These are phyloP conservation scores for Penicillium herquei DNA, from an alignment of 495 filamentous ascomycete species.

Conservation along the genomic window DNA sequence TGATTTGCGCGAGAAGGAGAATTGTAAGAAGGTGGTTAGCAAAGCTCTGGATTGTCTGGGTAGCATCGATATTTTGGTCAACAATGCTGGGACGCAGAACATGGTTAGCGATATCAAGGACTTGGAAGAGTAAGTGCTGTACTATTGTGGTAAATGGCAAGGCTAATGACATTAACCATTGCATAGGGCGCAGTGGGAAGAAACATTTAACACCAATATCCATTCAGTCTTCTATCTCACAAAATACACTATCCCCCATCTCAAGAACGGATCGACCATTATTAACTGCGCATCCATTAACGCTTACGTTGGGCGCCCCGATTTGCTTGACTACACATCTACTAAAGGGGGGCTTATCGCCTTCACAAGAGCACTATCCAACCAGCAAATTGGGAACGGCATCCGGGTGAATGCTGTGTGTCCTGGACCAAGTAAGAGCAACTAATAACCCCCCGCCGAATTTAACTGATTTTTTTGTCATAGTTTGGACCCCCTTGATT, in stretches of 20 bases:
- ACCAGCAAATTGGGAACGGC: constrained; percentile 54
- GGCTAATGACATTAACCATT: constrained; percentile 43
- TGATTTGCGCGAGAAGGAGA: constrained; percentile 60
- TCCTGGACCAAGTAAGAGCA: constrained; percentile 41
- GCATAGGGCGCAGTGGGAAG: constrained; percentile 41
- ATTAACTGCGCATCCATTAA: constrained; percentile 43
- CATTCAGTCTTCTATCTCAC: constrained; percentile 52
- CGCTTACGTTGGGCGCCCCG: constrained; percentile 47
- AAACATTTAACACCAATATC: constrained; percentile 58
- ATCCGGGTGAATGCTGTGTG: constrained; percentile 61
- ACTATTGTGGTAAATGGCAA: constrained; percentile 5
- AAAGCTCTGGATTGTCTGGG: constrained; percentile 62
- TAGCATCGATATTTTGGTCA: constrained; percentile 73
- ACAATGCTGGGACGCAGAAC: constrained; percentile 78
- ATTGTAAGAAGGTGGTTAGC: constrained; percentile 70
- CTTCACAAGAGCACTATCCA: constrained; percentile 57
- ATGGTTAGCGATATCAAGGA: constrained; percentile 71
- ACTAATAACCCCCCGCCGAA: too few species aligned
- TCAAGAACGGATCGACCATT: constrained; percentile 39
- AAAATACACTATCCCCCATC: constrained; percentile 4
- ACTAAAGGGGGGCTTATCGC: constrained; percentile 62
- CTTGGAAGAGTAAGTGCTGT: constrained; percentile 59
- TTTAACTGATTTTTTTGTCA: too few species aligned
- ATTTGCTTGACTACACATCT: constrained; percentile 58
- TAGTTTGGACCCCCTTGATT: constrained; percentile 7